Base-by-base conservation (phyloP, 176 grass and related monocot genomes). In the Carex kokanica region DNA sequence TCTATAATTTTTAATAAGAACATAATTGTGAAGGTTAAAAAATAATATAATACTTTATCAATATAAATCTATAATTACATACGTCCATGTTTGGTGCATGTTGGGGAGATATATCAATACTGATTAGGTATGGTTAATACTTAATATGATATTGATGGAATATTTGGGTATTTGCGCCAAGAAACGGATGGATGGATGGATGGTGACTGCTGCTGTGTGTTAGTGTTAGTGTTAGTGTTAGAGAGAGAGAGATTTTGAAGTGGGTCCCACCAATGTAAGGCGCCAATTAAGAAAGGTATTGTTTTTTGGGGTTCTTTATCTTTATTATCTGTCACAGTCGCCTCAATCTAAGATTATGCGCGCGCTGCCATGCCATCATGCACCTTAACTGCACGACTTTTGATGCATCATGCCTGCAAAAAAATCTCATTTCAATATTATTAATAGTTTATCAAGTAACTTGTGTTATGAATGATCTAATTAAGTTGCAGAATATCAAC, bases 401-500 rank as follows among this genome's bases (percentile, higher is more conserved):
- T 24, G n/a, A 82, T 25, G 38, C 70, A 40, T 61, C 53, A 13
- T 20, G 27, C 9, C 14, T 45, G 41, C 9, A 45, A 45, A 45
- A 45, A 45, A 45, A 45, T 27, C 55, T 32, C 49, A 36, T 59
- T 79, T 32, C 1, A n/a, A 31, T 79, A 11, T 17, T n/a, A n/a
- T n/a, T 32, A 54, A n/a, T n/a, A 47, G 40, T 5, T 59, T 38
- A 40, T n/a, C n/a, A n/a, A n/a, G n/a, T n/a, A n/a, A n/a, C n/a
- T n/a, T n/a, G n/a, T n/a, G n/a, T n/a, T n/a, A n/a, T n/a, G n/a
- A n/a, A n/a, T 59, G 49, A 29, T 79, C 47, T 61, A n/a, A n/a
- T n/a, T n/a, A 23, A 53, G 80, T 66, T 65, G 80, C 21, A 63
- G 80, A 82, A 82, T 82, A 81, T 65, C 79, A 64, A 64, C 60